A percentile compares a stretch with the other conserved stretches of the same genome.
These are phyloP conservation scores for Penicillium sp. DNA, from an alignment of 2,329 filamentous ascomycete genomes.

Conservation along the genomic window DNA sequence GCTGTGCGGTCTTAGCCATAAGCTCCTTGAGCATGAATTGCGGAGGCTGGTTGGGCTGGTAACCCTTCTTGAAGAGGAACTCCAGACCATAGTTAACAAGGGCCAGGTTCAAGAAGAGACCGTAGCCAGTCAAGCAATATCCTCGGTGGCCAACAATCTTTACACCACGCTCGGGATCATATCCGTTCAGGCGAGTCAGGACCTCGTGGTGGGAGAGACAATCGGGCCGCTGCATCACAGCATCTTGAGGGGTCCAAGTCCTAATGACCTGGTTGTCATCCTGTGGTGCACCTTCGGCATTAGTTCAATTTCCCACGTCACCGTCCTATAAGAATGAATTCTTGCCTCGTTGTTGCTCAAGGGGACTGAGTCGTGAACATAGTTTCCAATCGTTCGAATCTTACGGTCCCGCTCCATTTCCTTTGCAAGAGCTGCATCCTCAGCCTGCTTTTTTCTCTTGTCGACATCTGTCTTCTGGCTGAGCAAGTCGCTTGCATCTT, in stretches of 20 bases:
- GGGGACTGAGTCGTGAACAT: conserved; percentile 86
- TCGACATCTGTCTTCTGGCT: conserved; percentile 75
- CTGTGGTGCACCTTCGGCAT: conserved; percentile 30
- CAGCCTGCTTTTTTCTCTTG: conserved; percentile 76
- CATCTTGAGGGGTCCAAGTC: conserved; percentile 77
- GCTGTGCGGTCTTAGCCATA: conserved; percentile 97
- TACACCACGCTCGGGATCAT: conserved; percentile 87
- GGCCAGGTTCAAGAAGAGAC: conserved; percentile 87
- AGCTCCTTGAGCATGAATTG: conserved; percentile 94
- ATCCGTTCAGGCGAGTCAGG: conserved; percentile 80
- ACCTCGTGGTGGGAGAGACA: conserved; percentile 94
- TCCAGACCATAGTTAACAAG: conserved; percentile 93
- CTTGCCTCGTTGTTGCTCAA: conserved; percentile 75
- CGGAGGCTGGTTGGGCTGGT: conserved; percentile 79
- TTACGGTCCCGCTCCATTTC: conserved; percentile 72
- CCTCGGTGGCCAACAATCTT: conserved; percentile 94
- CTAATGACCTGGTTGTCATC: conserved; percentile 78
- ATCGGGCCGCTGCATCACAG: conserved; percentile 71
- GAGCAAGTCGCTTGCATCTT: conserved; percentile 78
- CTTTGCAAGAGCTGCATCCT: conserved; percentile 74
- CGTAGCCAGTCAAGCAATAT: conserved; percentile 88
- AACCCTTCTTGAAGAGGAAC: conserved; percentile 79
- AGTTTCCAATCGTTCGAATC: conserved; percentile 82
- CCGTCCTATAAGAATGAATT: not conserved
- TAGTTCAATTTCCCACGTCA: not conserved